Conservation (phyloP, 345 rosid genomes). For the Bruguiera sexangula region DNA sequence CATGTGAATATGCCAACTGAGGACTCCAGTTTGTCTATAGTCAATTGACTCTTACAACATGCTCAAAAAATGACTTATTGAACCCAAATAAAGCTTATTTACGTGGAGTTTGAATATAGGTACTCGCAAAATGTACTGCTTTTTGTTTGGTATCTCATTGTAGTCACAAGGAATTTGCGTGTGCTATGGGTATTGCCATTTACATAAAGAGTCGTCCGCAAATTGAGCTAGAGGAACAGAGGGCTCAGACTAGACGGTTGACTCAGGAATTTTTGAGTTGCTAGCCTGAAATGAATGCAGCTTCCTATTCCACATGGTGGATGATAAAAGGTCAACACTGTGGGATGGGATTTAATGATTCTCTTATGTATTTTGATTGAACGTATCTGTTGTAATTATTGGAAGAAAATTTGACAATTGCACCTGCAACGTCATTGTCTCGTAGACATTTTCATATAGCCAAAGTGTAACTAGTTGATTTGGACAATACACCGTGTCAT, state of each 20-base stretch:
- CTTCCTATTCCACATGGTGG: not conserved
- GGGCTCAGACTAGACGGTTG: not conserved
- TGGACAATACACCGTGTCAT: not conserved
- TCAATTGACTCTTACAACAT: constrained; percentile 25
- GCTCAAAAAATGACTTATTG: constrained; percentile 29
- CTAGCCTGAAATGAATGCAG: not conserved
- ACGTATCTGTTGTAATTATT: too few relatives aligned
- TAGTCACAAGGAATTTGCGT: not conserved
- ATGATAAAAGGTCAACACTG: not conserved
- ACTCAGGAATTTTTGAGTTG: not conserved
- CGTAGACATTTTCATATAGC: not conserved
- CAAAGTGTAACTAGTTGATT: not conserved
- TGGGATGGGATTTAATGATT: too few relatives aligned
- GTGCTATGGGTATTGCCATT: not conserved
- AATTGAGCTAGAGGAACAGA: not conserved
- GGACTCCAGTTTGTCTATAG: constrained; percentile 25
- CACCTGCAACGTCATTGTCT: not conserved
- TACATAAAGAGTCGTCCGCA: not conserved
- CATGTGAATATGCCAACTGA: constrained; percentile 37
- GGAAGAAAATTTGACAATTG: too few relatives aligned
- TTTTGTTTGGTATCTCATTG: not conserved
- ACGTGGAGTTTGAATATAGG: constrained; percentile 21
- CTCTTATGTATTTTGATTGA: too few relatives aligned
- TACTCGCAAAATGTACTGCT: constrained; percentile 8
- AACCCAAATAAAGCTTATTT: constrained; percentile 30